Percentiles rank a stretch among this genome's conserved stretches.
These are phyloP conservation scores for Tolypocladium tropicale DNA, from an alignment of 2,329 filamentous ascomycete species.

Conservation along the genomic window DNA sequence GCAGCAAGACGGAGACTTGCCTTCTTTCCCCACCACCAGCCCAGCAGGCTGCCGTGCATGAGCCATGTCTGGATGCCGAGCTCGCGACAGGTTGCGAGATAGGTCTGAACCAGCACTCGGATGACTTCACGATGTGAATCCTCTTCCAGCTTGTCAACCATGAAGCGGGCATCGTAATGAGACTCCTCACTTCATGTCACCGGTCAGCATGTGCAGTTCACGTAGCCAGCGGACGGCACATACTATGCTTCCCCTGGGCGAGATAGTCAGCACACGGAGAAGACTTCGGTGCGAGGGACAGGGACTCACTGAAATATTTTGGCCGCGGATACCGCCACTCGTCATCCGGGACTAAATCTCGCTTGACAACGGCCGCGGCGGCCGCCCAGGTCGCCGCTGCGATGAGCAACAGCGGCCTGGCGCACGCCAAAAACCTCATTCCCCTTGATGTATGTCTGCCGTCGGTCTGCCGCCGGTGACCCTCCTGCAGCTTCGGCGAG, in stretches of 20 bases:
- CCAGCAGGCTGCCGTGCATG: constrained; percentile 72
- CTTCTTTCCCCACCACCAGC: constrained; percentile 75
- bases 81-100: constrained; percentile 56
- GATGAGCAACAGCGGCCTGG: constrained; percentile 1
- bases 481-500: not conserved
- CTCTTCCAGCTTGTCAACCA: constrained; percentile 30
- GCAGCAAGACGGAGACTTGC: constrained; percentile 12
- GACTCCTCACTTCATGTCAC: not conserved
- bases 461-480: too few species aligned
- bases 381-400: constrained; percentile 1
- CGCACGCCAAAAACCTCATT: not conserved
- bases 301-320: constrained; percentile 14
- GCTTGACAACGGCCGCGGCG: not conserved
- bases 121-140: constrained; percentile 51
- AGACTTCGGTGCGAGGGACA: not conserved
- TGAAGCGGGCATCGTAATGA: constrained; percentile 28
- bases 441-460: not conserved
- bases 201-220: not conserved
- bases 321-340: constrained; percentile 5
- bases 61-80: constrained; percentile 70
- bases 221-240: not conserved
- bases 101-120: constrained; percentile 58
- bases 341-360: constrained; percentile 2
- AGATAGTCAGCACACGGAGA: not conserved
- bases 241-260: constrained; percentile 1